These are phyloP conservation scores for Pseudocercospora fijiensis DNA, from an alignment of 2,329 filamentous ascomycete species.

Conservation along the genomic window DNA sequence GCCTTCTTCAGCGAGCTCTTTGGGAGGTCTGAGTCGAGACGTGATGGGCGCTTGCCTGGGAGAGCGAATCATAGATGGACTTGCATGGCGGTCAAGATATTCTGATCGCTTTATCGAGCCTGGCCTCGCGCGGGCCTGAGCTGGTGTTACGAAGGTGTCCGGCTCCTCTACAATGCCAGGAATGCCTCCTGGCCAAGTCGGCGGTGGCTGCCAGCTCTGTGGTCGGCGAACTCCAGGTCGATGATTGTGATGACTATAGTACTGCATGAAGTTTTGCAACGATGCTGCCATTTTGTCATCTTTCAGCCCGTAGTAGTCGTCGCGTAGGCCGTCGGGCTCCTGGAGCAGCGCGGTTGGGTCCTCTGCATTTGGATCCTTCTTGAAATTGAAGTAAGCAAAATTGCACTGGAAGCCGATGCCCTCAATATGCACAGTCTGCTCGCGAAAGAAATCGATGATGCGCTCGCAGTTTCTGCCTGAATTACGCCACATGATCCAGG, in stretches of 20 bases:
- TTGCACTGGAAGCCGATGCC: slow-evolving; percentile 95
- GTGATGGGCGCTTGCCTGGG: slow-evolving; percentile 13
- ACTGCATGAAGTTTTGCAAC: slow-evolving; percentile 90
- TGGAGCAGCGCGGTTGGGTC: slow-evolving; percentile 39
- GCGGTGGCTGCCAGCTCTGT: slow-evolving; percentile 35
- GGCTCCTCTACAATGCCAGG: slow-evolving; percentile 29
- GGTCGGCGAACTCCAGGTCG: slow-evolving; percentile 31
- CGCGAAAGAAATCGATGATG: slow-evolving; percentile 95
- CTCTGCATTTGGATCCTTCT: slow-evolving; percentile 65
- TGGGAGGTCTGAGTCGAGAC: slow-evolving; percentile 1
- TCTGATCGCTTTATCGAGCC: slow-evolving; percentile 9
- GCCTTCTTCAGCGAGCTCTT: slow-evolving; percentile 5
- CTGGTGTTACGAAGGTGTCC: neutral
- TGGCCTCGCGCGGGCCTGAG: slow-evolving; percentile 5
- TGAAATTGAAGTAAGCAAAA: slow-evolving; percentile 96
- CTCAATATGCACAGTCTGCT: slow-evolving; percentile 96
- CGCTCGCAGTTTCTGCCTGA: slow-evolving; percentile 86
- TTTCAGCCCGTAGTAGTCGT: slow-evolving; percentile 92
- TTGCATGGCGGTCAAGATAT: slow-evolving; percentile 7
- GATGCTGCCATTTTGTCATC: slow-evolving; percentile 99
- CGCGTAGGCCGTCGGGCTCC: slow-evolving; percentile 59
- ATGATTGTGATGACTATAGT: slow-evolving; percentile 58
- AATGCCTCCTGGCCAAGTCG: slow-evolving; percentile 36
- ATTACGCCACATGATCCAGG: slow-evolving; percentile 82
- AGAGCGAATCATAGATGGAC: slow-evolving; percentile 22